Conservation (phyloP, 371 early-diverging fungal species). For the Capniomyces stellatus region DNA sequence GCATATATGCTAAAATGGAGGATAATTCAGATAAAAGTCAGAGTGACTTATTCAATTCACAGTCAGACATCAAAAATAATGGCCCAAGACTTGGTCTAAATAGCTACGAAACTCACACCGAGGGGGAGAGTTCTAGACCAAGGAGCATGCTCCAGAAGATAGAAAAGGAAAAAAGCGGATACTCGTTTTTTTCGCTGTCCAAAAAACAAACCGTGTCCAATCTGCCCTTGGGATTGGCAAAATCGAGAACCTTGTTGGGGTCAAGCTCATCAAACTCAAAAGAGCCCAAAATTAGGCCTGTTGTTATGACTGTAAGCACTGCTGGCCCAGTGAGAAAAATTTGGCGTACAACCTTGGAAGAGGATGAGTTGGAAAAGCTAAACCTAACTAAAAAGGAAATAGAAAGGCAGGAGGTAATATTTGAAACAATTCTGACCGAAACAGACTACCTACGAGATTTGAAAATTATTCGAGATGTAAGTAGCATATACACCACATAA, state of each 20-base stretch:
- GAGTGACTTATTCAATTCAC: not conserved
- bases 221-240: not conserved
- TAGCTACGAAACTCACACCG: not conserved
- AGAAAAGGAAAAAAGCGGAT: not conserved
- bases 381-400: constrained; percentile 46
- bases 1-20: too few relatives aligned
- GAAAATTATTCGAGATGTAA: constrained; percentile 12
- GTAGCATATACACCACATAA: too few relatives aligned
- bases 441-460: constrained; percentile 76
- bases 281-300: not conserved
- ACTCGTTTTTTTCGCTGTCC: not conserved
- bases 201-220: not conserved
- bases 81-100: not conserved
- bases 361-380: constrained; percentile 20
- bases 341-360: constrained; percentile 25
- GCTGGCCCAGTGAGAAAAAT: not conserved
- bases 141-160: not conserved
- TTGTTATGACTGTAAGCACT: not conserved
- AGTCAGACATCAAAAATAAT: not conserved
- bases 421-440: constrained; percentile 79
- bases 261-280: not conserved
- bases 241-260: not conserved
- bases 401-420: constrained; percentile 81
- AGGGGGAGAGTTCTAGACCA: not conserved
- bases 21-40: not conserved